These are phyloP conservation scores for Pezicula rhizophila DNA, from an alignment of 2,329 filamentous ascomycete genomes.

Conservation along the genomic window DNA sequence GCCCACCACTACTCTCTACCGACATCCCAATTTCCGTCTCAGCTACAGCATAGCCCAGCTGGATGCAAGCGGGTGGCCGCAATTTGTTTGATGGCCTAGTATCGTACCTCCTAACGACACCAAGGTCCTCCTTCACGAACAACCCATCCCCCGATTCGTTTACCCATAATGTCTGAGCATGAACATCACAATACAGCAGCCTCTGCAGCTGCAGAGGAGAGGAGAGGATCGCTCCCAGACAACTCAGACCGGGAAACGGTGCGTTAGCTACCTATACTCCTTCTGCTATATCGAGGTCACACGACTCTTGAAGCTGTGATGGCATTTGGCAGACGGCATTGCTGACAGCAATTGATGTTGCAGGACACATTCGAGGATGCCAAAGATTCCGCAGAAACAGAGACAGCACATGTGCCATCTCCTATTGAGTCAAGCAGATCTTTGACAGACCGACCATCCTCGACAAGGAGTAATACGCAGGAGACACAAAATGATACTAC, in stretches of 20 bases:
- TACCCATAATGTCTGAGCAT: constrained; percentile 3
- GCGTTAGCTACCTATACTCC: constrained; percentile 1
- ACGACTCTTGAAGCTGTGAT: constrained; percentile 10
- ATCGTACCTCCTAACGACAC: constrained; percentile 2
- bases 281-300: constrained; percentile 11
- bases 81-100: constrained; percentile 9
- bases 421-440: constrained; percentile 21
- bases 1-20: not conserved
- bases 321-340: constrained; percentile 2
- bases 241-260: constrained; percentile 18
- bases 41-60: not conserved
- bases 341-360: constrained; percentile 5
- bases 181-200: constrained; percentile 11
- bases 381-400: constrained; percentile 42
- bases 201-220: constrained; percentile 4
- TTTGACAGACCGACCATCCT: constrained; percentile 34
- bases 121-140: not conserved
- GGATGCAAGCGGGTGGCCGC: not conserved
- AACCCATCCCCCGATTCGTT: not conserved
- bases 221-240: constrained; percentile 7
- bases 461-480: constrained; percentile 16
- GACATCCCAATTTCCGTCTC: not conserved
- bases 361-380: constrained; percentile 84
- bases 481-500: constrained; percentile 22
- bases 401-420: constrained; percentile 12